These are phyloP conservation scores for Halophytophthora polymorphica DNA, from an alignment of 352 stramenopile species.

Conservation along the genomic window DNA sequence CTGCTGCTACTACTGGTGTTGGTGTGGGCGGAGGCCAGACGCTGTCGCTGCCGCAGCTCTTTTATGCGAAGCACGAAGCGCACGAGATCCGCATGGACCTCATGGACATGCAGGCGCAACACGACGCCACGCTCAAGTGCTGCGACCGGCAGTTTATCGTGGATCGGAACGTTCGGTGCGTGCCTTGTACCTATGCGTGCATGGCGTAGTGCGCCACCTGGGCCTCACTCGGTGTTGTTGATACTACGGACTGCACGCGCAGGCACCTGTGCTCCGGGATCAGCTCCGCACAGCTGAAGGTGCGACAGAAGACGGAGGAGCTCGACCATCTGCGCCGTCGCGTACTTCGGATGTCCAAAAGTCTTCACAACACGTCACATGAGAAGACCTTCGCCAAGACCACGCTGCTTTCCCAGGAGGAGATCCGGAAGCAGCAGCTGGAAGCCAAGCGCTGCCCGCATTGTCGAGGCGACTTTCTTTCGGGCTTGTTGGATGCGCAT, in stretches of 20 bases:
- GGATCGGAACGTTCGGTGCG: conserved; percentile 48
- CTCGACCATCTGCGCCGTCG: conserved; percentile 46
- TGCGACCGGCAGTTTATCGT: conserved; percentile 58
- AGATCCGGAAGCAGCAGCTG: conserved; percentile 34
- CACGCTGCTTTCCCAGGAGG: conserved; percentile 34
- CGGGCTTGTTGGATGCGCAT: conserved; percentile 26
- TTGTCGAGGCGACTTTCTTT: conserved; percentile 37
- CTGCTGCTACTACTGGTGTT: neutral
- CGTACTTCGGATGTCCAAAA: conserved; percentile 41
- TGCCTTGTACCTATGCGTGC: neutral
- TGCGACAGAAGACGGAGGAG: conserved; percentile 46
- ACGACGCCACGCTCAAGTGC: conserved; percentile 36
- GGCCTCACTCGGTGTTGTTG: conserved; percentile 2
- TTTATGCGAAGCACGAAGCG: conserved; percentile 35
- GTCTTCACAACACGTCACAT: conserved; percentile 29
- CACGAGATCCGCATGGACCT: conserved; percentile 53
- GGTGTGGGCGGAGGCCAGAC: neutral
- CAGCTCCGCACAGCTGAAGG: conserved; percentile 26
- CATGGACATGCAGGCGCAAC: conserved; percentile 42
- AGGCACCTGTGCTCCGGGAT: conserved; percentile 46
- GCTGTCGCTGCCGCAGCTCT: conserved; percentile 35
- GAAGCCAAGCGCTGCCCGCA: conserved; percentile 19
- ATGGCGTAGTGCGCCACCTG: too few species aligned
- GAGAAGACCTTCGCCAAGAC: conserved; percentile 45
- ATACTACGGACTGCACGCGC: neutral